Evolutionary conservation across 257 asterid species (phyloP), one percentile per base, ranked within the genome.

Genomic region (Cruciata laevipes): DNA sequence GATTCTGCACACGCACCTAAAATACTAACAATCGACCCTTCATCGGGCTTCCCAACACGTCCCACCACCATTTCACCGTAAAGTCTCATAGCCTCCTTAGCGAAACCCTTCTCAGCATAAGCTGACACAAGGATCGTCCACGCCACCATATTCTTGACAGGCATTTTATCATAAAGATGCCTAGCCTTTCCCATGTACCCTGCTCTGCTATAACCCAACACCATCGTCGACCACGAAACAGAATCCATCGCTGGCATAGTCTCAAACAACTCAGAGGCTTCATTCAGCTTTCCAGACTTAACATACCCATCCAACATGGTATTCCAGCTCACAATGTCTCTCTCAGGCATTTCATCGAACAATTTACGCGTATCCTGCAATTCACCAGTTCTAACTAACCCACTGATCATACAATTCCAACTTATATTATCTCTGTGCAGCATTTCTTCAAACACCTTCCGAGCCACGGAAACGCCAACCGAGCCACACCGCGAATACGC

Each of bases 171-270:
- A 63, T 89, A 91, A 70, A 89, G 37, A 65, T 71, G 68, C 69
- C 83, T 80, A 63, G 98, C 95, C 94, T 78, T 83, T 70, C 87
- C 89, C 77, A 89, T 49, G 66, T 91, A 91, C 24, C 95, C 94
- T 20, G 52, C 66, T 77, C 74, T 89, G 13, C 87, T 81, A 70
- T 75, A 89, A 31, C 98, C 96, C 2, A 79, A 80, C 17, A 87
- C 74, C 78, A 91, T 75, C 0, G 91, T 87, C 14, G 96, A 84
- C 98, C 96, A 91, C 0, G 98, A 85, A 7, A 91, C 87, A 6
- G 84, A 92, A 78, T 91, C 86, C 80, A 90, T 83, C 24, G 42
- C 68, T 1, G 89, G 88, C 80, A 87, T 83, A 44, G 71, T 85
- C 66, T 83, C 70, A 59, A 91, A 91, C 59, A 91, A 66, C 67